phyloP scores from a whole-genome alignment of 2,329 filamentous ascomycete species.

The Nigrograna mackinnonii region DNA sequence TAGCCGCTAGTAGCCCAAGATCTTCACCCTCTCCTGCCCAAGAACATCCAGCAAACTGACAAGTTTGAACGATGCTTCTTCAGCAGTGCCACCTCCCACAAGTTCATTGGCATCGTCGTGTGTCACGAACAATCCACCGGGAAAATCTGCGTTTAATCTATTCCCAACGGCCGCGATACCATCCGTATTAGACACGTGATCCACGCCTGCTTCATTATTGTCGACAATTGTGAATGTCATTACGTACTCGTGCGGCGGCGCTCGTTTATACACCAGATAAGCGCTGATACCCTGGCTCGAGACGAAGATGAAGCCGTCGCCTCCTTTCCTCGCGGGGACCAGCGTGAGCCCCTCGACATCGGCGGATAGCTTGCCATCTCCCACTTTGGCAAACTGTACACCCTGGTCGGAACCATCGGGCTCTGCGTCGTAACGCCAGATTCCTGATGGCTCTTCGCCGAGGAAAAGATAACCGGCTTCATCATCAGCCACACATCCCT shows the following conservation, averaged over 20 bases:
- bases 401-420: constrained; percentile 44
- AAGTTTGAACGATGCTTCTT: constrained; percentile 57
- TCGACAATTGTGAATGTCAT: constrained; percentile 53
- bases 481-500: constrained; percentile 59
- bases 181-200: constrained; percentile 59
- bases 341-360: constrained; percentile 61
- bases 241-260: constrained; percentile 54
- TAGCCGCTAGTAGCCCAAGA: constrained; percentile 24
- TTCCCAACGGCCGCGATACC: constrained; percentile 54
- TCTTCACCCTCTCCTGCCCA: constrained; percentile 20
- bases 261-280: constrained; percentile 56
- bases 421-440: constrained; percentile 59
- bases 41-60: constrained; percentile 30
- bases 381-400: constrained; percentile 46
- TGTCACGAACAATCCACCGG: constrained; percentile 51
- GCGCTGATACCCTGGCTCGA: constrained; percentile 58
- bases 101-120: constrained; percentile 60
- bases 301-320: constrained; percentile 55
- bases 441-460: constrained; percentile 56
- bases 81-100: constrained; percentile 48
- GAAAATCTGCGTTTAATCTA: constrained; percentile 42
- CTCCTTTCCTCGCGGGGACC: constrained; percentile 48
- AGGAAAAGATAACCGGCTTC: constrained; percentile 56
- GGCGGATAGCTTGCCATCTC: constrained; percentile 53
- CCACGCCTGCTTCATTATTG: constrained; percentile 47